Base-by-base conservation (phyloP, 2,329 filamentous ascomycete species). In the Sordariomycetes sp. region DNA sequence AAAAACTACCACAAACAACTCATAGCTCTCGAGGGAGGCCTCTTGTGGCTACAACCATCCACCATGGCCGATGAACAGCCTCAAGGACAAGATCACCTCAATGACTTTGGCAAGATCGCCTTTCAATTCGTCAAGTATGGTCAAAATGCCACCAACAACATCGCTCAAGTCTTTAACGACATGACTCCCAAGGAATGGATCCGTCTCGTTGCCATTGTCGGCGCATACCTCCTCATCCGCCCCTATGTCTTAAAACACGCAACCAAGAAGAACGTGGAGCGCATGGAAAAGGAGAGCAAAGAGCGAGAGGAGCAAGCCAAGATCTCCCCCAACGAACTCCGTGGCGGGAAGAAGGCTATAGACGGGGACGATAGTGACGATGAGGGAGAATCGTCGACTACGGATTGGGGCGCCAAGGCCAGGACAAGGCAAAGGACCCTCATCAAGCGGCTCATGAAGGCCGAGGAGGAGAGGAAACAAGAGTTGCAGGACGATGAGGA, bases 241-340 rank as follows among this genome's bases (percentile, higher is more conserved):
- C 84, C 84, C 0, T 86, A 86, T 53, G 56, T 88, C 33, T 68
- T 88, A 48, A 81, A 80, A 50, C 57, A 76, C 24, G 77, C 76
- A 46, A 74, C 69, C 39, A 75, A 72, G 47, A 58, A 69, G 42
- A 76, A 84, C 50, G 72, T 78, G 53, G 69, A 69, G 48, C 67
- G 79, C 51, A 66, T 82, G 50, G 76, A 79, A 46, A 67, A 78
- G 47, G 68, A 73, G 41, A 64, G 67, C 8, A 58, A 51, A 34
- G 61, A 72, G 43, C 66, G 78, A 49, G 61, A 73, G 42, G 65
- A 77, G 48, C 61, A 63, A 39, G 64, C 70, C 9, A 68, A 72
- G 48, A 65, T 85, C 39, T 72, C 74, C 4, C 69, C 80, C 32
- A 85, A 85, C 56, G 60, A 76, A 41, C 57, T 85, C 40, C 70